A percentile compares a stretch with the other conserved stretches of the same genome.
Evolutionary conservation across 2,329 filamentous ascomycete species (phyloP).

Genomic region (Sordariomycetes sp.): DNA sequence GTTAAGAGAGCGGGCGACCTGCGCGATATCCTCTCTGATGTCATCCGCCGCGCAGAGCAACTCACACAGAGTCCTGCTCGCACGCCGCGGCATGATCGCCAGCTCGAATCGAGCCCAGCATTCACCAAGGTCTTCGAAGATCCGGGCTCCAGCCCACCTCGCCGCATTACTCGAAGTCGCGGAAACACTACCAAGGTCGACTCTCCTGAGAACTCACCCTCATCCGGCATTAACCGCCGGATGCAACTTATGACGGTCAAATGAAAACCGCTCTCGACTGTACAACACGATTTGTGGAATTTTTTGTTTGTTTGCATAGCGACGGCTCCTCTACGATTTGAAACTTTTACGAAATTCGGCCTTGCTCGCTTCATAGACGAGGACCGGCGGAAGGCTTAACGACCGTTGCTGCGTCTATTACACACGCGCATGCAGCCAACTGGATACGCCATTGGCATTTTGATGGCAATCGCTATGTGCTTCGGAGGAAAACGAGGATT

Average conservation of each 20-base stretch:
- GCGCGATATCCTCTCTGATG: slow-evolving; percentile 48
- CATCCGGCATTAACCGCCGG: slow-evolving; percentile 38
- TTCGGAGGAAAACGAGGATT: neutral
- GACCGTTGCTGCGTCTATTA: neutral
- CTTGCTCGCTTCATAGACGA: slow-evolving; percentile 2
- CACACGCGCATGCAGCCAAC: neutral
- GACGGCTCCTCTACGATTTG: slow-evolving; percentile 11
- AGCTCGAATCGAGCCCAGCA: slow-evolving; percentile 51
- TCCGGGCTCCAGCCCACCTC: slow-evolving; percentile 45
- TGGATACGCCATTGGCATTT: neutral
- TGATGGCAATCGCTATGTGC: neutral
- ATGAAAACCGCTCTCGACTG: too few species aligned
- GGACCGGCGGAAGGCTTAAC: slow-evolving; percentile 3
- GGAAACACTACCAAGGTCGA: slow-evolving; percentile 44
- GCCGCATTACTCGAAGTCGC: slow-evolving; percentile 39
- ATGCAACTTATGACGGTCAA: slow-evolving; percentile 59
- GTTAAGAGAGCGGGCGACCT: slow-evolving; percentile 54
- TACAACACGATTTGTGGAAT: slow-evolving; percentile 14
- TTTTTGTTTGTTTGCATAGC: slow-evolving; percentile 26
- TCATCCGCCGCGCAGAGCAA: slow-evolving; percentile 50
- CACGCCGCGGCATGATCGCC: slow-evolving; percentile 35
- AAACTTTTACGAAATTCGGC: neutral
- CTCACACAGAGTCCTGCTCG: slow-evolving; percentile 45
- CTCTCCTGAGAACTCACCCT: slow-evolving; percentile 43
- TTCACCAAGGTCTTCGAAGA: slow-evolving; percentile 60